Base-by-base conservation (phyloP, 148 eudicot genomes). In the Beta vulgaris region DNA sequence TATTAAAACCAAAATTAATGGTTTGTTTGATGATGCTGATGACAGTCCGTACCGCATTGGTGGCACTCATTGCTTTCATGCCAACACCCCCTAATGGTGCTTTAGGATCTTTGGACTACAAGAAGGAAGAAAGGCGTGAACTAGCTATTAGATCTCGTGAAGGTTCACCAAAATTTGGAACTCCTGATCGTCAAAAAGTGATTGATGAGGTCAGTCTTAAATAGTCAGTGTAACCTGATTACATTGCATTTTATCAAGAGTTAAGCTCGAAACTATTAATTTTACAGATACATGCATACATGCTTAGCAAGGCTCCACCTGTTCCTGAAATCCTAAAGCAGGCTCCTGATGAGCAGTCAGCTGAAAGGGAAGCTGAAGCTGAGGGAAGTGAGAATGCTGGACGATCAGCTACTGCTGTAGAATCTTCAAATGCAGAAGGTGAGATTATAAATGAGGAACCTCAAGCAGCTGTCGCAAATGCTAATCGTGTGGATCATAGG, bases 81-180 rank as follows among this genome's bases (percentile, higher is more conserved):
- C 99, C 99, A 29, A 95, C 99, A 77, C 85, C 79, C 69, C 99
- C 99, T 67, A 95, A 92, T 80, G 97, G 99, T 37, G 99, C 99
- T 16, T 69, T 95, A 84, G 99, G 97, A 72, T 95, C 99, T 68
- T 68, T 95, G 23, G 97, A 95, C 82, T 95, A 89, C 75, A 85
- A 89, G 62, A 92, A 95, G 75, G 94, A 95, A 81, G 99, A 95
- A 80, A 84, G 98, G 73, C 88, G 83, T 67, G 78, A 72, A 73
- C 89, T 95, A 32, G 99, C 98, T 73, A 76, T 91, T 19, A 92
- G 86, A 80, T 95, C 99, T 83, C 97, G 99, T 75, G 93, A 88
- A 79, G 80, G 82, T 58, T 82, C 97, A 55, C 99, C 99, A 54
- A 88, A 60, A 32, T 89, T 76, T 60, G 99, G 99, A 67, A 90